A percentile compares a stretch with the other conserved stretches of the same genome.
These are phyloP conservation scores for Trypethelium eluteriae DNA, from an alignment of 495 filamentous ascomycete genomes.

Conservation along the genomic window DNA sequence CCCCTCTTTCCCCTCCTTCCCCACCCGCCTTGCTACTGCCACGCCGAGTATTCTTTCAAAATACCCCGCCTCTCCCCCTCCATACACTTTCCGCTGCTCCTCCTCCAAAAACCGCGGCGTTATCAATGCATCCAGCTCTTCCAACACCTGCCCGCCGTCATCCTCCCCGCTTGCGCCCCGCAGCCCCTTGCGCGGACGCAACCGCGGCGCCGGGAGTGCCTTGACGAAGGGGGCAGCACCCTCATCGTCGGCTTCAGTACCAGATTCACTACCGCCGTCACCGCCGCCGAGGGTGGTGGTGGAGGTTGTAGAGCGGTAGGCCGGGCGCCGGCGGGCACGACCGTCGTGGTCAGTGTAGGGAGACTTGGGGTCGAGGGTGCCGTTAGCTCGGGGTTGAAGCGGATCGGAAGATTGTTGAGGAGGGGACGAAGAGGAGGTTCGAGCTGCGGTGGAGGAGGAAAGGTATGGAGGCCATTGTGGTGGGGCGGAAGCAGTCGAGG, in stretches of 20 bases:
- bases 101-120: slow-evolving; percentile 55
- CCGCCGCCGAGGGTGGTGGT: slow-evolving; percentile 19
- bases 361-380: neutral
- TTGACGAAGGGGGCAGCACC: slow-evolving; percentile 55
- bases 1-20: neutral
- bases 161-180: slow-evolving; percentile 30
- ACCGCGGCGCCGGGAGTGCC: slow-evolving; percentile 68
- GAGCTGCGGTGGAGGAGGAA: neutral
- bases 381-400: neutral
- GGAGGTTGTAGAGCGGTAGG: neutral
- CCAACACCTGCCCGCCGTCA: slow-evolving; percentile 20
- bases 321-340: neutral
- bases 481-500: neutral
- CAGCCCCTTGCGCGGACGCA: slow-evolving; percentile 67
- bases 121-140: slow-evolving; percentile 37
- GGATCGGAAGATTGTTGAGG: neutral
- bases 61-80: slow-evolving; percentile 13
- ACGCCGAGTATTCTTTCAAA: slow-evolving; percentile 17
- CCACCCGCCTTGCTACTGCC: slow-evolving; percentile 6
- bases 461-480: neutral
- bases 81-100: slow-evolving; percentile 32
- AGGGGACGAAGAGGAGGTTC: neutral
- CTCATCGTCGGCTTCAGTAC: slow-evolving; percentile 89
- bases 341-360: neutral
- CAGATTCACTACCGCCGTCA: slow-evolving; percentile 70